Evolutionary conservation across 768 basidiomycete species (phyloP).

Genomic region (Mycena vitilis): DNA sequence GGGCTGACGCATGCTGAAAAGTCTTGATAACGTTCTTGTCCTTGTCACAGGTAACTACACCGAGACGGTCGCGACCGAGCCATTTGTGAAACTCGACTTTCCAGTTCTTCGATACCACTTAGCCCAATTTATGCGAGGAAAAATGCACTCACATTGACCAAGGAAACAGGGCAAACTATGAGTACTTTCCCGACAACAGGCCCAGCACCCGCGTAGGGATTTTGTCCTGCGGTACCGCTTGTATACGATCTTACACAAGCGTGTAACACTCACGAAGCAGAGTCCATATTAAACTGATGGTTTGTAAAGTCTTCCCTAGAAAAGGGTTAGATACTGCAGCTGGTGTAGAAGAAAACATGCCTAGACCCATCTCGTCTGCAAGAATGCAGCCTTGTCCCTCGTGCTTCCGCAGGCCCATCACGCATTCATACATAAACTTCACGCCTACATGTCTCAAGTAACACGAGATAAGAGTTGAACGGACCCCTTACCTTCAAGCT

Average conservation of each 20-base stretch:
- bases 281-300: slow-evolving; percentile 93
- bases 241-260: neutral
- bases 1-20: slow-evolving; percentile 75
- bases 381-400: slow-evolving; percentile 95
- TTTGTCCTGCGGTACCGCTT: slow-evolving; percentile 73
- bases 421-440: slow-evolving; percentile 93
- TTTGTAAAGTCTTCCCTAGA: slow-evolving; percentile 96
- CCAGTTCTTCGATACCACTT: slow-evolving; percentile 77
- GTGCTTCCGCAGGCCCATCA: slow-evolving; percentile 93
- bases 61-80: slow-evolving; percentile 68
- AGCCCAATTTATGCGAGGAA: slow-evolving; percentile 2
- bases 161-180: slow-evolving; percentile 93
- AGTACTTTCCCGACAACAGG: slow-evolving; percentile 82
- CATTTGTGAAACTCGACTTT: slow-evolving; percentile 95
- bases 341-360: no score
- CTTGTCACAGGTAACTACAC: slow-evolving; percentile 60
- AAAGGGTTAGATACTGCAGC: no score
- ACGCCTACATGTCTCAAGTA: slow-evolving; percentile 58
- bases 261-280: slow-evolving; percentile 74
- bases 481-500: slow-evolving; percentile 75
- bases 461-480: slow-evolving; percentile 15
- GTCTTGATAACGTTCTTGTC: slow-evolving; percentile 66
- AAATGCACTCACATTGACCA: slow-evolving; percentile 72
- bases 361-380: slow-evolving; percentile 90
- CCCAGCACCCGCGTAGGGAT: slow-evolving; percentile 71